Conservation (phyloP, 305 asterid species). For the Rubia tinctorum region DNA sequence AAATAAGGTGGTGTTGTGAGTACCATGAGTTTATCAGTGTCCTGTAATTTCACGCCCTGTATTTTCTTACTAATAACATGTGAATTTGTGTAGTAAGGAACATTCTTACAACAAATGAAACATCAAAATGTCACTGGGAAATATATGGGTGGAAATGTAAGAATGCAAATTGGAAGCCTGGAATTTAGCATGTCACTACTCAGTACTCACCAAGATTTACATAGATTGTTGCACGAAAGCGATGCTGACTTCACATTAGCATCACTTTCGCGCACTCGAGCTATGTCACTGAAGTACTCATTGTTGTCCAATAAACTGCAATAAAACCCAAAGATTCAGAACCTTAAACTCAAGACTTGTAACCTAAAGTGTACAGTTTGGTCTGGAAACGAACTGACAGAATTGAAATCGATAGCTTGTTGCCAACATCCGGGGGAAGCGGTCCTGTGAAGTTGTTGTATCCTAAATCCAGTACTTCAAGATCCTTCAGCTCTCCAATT, state of each 20-base stretch:
- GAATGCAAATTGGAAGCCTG: neutral
- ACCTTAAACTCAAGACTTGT: neutral
- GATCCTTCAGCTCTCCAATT: conserved; percentile 33
- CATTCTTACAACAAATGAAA: neutral
- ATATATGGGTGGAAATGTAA: neutral
- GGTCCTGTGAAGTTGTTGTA: conserved; percentile 31
- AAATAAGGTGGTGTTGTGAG: neutral
- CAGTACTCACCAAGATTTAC: conserved; percentile 15
- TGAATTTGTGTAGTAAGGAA: neutral
- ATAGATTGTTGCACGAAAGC: conserved; percentile 11
- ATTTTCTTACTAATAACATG: too few relatives aligned
- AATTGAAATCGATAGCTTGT: conserved; percentile 25
- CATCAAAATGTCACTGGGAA: neutral
- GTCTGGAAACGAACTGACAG: conserved; percentile 22
- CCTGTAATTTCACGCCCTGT: too few relatives aligned
- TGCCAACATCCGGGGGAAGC: conserved; percentile 24
- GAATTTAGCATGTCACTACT: neutral
- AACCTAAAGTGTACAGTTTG: neutral
- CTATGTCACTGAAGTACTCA: conserved; percentile 19
- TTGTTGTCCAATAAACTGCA: conserved; percentile 34
- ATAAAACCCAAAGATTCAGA: conserved; percentile 1
- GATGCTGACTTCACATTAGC: neutral
- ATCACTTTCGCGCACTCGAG: conserved; percentile 21
- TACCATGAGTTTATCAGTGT: too few relatives aligned
- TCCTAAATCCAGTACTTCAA: conserved; percentile 37